phyloP scores from a whole-genome alignment of 2,329 filamentous ascomycete genomes.

The Metarhizium album region DNA sequence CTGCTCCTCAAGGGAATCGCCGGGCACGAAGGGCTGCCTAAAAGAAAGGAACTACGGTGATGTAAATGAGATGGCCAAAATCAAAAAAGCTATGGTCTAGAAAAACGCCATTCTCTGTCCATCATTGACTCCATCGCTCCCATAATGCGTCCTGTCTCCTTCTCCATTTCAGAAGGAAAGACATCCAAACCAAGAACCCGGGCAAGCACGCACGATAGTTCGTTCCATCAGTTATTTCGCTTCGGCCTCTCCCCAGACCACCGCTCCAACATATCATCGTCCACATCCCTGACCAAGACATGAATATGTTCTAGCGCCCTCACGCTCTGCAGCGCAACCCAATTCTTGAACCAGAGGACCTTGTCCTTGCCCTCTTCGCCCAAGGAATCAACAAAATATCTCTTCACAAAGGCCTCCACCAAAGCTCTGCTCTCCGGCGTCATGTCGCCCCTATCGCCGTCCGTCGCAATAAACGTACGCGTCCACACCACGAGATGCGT shows the following conservation, averaged over 20 bases:
- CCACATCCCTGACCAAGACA: constrained; percentile 51
- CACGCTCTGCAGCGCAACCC: constrained; percentile 79
- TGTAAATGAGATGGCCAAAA: not conserved
- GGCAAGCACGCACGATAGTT: not conserved
- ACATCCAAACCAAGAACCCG: not conserved
- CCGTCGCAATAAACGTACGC: constrained; percentile 67
- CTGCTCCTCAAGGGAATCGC: constrained; percentile 35
- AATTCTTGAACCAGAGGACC: constrained; percentile 89
- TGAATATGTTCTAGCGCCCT: constrained; percentile 85
- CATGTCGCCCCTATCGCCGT: constrained; percentile 60
- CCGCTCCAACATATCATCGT: constrained; percentile 37
- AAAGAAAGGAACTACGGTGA: not conserved
- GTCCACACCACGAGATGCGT: constrained; percentile 90
- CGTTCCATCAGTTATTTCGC: constrained; percentile 13
- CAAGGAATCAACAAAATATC: constrained; percentile 54
- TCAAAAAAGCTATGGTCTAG: not conserved
- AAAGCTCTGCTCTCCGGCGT: constrained; percentile 52
- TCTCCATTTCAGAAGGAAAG: not conserved
- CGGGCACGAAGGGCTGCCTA: constrained; percentile 44
- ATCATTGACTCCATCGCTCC: not conserved
- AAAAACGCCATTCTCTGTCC: not conserved
- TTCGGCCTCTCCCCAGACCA: constrained; percentile 40
- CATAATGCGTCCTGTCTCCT: not conserved
- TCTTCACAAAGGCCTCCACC: constrained; percentile 60
- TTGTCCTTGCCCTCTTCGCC: constrained; percentile 35